Evolutionary conservation across 2,329 filamentous ascomycete species (phyloP), one percentile per base, ranked within the genome.

Genomic region (Acarospora socialis): DNA sequence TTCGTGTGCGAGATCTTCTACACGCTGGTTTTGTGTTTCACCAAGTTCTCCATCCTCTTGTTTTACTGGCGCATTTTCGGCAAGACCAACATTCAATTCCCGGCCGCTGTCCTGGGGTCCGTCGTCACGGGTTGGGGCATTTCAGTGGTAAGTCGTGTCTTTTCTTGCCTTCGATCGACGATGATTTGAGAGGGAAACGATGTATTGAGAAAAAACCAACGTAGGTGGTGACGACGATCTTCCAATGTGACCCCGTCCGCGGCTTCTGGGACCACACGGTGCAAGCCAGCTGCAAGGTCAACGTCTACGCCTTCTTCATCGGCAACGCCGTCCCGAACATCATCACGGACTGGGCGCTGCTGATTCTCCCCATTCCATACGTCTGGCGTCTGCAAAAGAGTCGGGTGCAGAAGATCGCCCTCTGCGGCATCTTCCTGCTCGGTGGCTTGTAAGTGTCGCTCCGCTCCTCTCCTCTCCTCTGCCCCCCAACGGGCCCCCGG

Each of bases 21-120:
- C 13, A 9, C 24, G 7, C 10, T 15, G 14, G 14, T 27, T 7
- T 13, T 38, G 3, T 27, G 22, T 23, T 31, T 14, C 4, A 21
- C 33, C 17, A 38, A 36, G 21, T 29, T 7, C 15, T 32, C 36
- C 9, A 21, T 36, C 5, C 22, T 38, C 13, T 20, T 29, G 3
- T 38, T 38, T 15, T 37, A 36, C 12, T 28, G 28, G 34, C 33
- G 33, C 7, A 21, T 37, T 6, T 35, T 37, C 25, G 15, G 6
- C 24, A 35, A 25, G 4, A 28, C 24, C 27, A 33, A 8, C 17
- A 32, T 32, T 15, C 29, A 15, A 7, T 7, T 27, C 2, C 24
- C 24, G 7, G 24, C 17, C n/a, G 13, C 13, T 15, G 17, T 27
- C n/a, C 17, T 27, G 24, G 24, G 12, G 8, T 12, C 12, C 24